phyloP scores from a whole-genome alignment of 2,329 filamentous ascomycete genomes.

The Xylaria sp. region DNA sequence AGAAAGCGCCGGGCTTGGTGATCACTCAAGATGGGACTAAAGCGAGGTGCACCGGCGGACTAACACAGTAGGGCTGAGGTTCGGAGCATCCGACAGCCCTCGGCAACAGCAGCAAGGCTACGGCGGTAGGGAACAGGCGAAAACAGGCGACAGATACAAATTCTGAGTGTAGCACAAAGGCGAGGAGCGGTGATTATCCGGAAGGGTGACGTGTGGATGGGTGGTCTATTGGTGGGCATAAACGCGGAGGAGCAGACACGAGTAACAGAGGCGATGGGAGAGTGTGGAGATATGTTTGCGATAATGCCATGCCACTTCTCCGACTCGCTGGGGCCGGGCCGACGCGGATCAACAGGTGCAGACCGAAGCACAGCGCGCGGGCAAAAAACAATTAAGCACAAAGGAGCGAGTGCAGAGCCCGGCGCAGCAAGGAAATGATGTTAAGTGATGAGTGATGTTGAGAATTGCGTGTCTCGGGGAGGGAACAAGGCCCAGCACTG shows the following conservation, averaged over 20 bases:
- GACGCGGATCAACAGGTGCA: conserved; percentile 1
- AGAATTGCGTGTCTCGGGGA: conserved; percentile 6
- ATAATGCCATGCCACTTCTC: conserved; percentile 27
- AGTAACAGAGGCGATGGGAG: conserved; percentile 12
- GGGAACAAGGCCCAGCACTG: conserved; percentile 5
- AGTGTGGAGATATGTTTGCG: conserved; percentile 25
- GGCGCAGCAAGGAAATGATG: neutral
- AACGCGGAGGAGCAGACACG: conserved; percentile 20
- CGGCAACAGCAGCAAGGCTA: conserved; percentile 24
- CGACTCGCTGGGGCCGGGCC: conserved; percentile 10
- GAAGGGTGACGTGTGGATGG: conserved; percentile 16
- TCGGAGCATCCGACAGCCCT: conserved; percentile 17
- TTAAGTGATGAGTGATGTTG: neutral
- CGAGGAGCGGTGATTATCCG: conserved; percentile 35
- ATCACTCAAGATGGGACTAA: conserved; percentile 2
- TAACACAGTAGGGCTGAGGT: conserved; percentile 8
- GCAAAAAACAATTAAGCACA: neutral
- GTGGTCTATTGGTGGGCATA: conserved; percentile 26
- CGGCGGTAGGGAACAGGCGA: conserved; percentile 17
- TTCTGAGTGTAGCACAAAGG: conserved; percentile 29
- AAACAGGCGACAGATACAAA: conserved; percentile 12
- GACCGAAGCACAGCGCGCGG: neutral
- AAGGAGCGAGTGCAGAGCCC: neutral
- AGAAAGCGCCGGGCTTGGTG: conserved; percentile 26
- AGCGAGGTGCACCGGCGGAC: neutral